Evolutionary conservation across 2,329 filamentous ascomycete genomes (phyloP).

Genomic region (Trichophyton benhamiae): DNA sequence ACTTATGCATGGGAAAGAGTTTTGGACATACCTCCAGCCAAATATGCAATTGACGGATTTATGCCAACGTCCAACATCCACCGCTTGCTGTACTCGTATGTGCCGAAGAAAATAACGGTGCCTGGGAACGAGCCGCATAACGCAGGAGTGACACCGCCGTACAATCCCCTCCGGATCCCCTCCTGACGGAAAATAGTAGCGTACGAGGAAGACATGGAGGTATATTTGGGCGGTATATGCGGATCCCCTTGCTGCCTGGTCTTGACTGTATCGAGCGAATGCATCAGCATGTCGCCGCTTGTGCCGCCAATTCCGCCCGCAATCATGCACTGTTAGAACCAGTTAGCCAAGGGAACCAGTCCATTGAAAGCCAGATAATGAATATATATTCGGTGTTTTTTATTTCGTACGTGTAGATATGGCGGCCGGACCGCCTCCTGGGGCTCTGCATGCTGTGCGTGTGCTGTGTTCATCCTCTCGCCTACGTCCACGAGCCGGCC

Average conservation of each 20-base stretch:
- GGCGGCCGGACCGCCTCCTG: constrained; percentile 14
- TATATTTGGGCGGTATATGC: constrained; percentile 83
- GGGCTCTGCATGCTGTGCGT: constrained; percentile 13
- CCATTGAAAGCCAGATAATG: constrained; percentile 4
- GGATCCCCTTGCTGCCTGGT: constrained; percentile 95
- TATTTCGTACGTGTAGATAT: constrained; percentile 13
- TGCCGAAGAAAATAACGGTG: constrained; percentile 89
- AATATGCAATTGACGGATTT: constrained; percentile 71
- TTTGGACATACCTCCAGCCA: constrained; percentile 57
- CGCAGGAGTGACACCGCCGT: constrained; percentile 86
- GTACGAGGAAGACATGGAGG: constrained; percentile 80
- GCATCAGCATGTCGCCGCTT: constrained; percentile 95
- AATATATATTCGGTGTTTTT: neutral
- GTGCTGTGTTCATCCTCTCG: constrained; percentile 10
- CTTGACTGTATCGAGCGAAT: constrained; percentile 96
- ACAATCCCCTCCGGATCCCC: constrained; percentile 71
- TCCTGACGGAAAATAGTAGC: constrained; percentile 88
- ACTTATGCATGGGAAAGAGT: neutral
- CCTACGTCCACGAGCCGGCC: constrained; percentile 4
- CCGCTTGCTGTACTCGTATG: constrained; percentile 91
- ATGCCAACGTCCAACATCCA: constrained; percentile 74
- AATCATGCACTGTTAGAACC: constrained; percentile 62
- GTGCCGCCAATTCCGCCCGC: constrained; percentile 87
- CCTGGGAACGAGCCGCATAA: constrained; percentile 86
- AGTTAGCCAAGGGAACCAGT: neutral